Conservation (phyloP, 768 basidiomycete species). For the Crepidotus variabilis region DNA sequence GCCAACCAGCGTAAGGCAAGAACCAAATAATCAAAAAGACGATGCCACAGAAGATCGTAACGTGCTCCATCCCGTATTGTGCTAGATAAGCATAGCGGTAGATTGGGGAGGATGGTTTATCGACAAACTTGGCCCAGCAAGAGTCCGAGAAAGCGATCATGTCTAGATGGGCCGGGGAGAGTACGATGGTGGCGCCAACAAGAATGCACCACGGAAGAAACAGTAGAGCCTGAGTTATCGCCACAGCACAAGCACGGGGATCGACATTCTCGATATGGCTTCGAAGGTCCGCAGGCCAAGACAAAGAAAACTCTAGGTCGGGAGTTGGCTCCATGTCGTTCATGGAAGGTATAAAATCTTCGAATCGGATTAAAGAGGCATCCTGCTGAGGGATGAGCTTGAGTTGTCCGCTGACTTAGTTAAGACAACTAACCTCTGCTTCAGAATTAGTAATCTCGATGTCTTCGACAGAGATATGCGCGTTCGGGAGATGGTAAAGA, state of each 20-base stretch:
- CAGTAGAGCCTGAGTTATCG: conserved; percentile 22
- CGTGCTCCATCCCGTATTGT: conserved; percentile 32
- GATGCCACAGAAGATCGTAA: conserved; percentile 31
- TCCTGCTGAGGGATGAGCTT: neutral
- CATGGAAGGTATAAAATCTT: neutral
- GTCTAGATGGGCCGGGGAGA: conserved; percentile 34
- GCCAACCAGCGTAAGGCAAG: conserved; percentile 20
- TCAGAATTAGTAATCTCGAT: conserved; percentile 4
- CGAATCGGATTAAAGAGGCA: neutral
- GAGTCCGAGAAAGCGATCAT: conserved; percentile 26
- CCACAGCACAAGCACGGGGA: conserved; percentile 12
- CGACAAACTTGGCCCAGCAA: conserved; percentile 21
- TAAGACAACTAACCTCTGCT: neutral
- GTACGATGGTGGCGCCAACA: conserved; percentile 38
- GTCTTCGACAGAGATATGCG: conserved; percentile 19
- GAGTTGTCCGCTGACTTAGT: neutral
- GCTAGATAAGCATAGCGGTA: conserved; percentile 39
- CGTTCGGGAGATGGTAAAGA: conserved; percentile 26
- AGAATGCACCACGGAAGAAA: conserved; percentile 44
- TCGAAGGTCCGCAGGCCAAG: conserved; percentile 5
- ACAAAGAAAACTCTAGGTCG: conserved; percentile 2
- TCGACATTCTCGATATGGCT: conserved; percentile 7
- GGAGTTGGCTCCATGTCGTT: neutral
- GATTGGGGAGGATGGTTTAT: conserved; percentile 21
- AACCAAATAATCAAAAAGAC: conserved; percentile 25